Conservation (phyloP, 495 filamentous ascomycete species). For the Trypethelium eluteriae region DNA sequence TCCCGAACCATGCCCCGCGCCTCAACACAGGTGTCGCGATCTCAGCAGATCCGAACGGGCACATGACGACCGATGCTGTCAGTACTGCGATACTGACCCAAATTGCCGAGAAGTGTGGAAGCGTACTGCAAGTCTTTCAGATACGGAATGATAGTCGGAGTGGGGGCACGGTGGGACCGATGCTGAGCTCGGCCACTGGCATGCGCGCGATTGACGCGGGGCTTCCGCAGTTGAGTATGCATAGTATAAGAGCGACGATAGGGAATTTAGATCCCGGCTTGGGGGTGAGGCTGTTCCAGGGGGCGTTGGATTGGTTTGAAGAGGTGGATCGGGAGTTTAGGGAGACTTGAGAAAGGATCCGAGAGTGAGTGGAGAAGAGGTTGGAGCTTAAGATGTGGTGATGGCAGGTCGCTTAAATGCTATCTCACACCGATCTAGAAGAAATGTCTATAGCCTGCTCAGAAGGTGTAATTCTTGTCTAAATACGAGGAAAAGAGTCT, state of each 20-base stretch:
- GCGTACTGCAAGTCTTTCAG: slow-evolving; percentile 79
- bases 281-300: slow-evolving; percentile 80
- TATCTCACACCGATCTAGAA: no score
- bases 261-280: slow-evolving; percentile 81
- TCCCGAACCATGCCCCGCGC: slow-evolving; percentile 73
- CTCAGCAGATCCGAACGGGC: slow-evolving; percentile 78
- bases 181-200: slow-evolving; percentile 73
- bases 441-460: no score
- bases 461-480: no score
- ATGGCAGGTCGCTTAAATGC: no score
- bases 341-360: slow-evolving; percentile 18
- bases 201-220: slow-evolving; percentile 83
- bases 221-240: slow-evolving; percentile 90
- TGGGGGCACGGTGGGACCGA: slow-evolving; percentile 93
- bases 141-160: slow-evolving; percentile 83
- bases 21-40: slow-evolving; percentile 87
- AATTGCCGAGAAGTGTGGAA: slow-evolving; percentile 60
- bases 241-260: slow-evolving; percentile 84
- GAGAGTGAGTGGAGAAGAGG: background rate
- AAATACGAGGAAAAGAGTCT: no score
- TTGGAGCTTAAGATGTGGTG: no score
- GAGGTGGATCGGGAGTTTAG: slow-evolving; percentile 78
- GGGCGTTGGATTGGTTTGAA: slow-evolving; percentile 83
- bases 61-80: slow-evolving; percentile 85
- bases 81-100: slow-evolving; percentile 67